phyloP scores from a whole-genome alignment of 495 filamentous ascomycete genomes.

The Neurospora tetraspora region DNA sequence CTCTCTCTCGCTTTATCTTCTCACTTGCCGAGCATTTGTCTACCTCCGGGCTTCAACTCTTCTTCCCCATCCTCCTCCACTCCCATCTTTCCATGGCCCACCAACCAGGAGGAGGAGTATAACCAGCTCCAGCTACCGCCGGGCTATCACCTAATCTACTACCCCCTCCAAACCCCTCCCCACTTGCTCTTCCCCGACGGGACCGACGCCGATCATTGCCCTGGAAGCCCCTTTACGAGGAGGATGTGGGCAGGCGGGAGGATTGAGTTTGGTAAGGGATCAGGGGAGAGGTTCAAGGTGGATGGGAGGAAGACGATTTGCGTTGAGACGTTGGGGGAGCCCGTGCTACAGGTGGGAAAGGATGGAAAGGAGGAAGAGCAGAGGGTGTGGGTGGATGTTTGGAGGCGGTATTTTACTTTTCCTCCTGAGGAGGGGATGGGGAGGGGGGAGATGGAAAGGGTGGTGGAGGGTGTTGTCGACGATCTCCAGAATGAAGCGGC shows the following conservation, averaged over 20 bases:
- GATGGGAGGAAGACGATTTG: slow-evolving; percentile 47
- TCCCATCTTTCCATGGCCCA: not conserved
- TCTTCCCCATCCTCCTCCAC: not conserved
- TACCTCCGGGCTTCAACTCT: slow-evolving; percentile 25
- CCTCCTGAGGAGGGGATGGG: not conserved
- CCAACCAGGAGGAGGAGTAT: slow-evolving; percentile 15
- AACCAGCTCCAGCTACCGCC: slow-evolving; percentile 28
- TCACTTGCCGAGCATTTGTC: slow-evolving; percentile 34
- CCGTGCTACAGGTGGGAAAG: no score
- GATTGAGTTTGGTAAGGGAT: slow-evolving; percentile 22
- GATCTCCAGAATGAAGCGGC: not conserved
- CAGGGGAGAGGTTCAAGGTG: slow-evolving; percentile 21
- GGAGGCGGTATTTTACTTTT: slow-evolving; percentile 20
- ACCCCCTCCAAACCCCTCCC: slow-evolving; percentile 48
- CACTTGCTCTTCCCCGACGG: slow-evolving; percentile 55
- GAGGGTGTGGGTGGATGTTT: slow-evolving; percentile 34
- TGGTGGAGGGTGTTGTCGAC: not conserved
- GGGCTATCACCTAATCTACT: slow-evolving; percentile 67
- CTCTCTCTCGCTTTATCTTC: slow-evolving; percentile 52
- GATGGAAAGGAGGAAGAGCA: no score
- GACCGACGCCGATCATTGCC: slow-evolving; percentile 60
- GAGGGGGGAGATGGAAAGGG: not conserved
- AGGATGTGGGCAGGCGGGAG: slow-evolving; percentile 76
- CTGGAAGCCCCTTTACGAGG: slow-evolving; percentile 50
- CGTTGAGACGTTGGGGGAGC: slow-evolving; percentile 50